A percentile compares a stretch with the other conserved stretches of the same genome.
These are phyloP conservation scores for Fusarium duplospermum DNA, from an alignment of 2,329 filamentous ascomycete species.

Conservation along the genomic window DNA sequence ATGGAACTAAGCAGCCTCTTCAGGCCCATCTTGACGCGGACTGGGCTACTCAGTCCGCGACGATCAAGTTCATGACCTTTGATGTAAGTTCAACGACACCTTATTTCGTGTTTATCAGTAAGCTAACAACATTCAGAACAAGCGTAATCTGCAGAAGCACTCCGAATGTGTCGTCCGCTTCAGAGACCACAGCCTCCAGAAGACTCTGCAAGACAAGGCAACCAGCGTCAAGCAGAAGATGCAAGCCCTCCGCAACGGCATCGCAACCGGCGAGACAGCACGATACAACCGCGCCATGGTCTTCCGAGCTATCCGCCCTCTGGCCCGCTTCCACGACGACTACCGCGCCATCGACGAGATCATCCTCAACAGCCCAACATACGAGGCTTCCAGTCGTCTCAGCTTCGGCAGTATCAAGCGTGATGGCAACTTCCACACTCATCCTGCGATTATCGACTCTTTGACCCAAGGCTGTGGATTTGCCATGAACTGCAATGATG, in stretches of 20 bases:
- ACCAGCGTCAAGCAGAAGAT: constrained; percentile 21
- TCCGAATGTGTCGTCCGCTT: constrained; percentile 26
- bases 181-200: constrained; percentile 17
- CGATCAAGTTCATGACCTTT: constrained; percentile 33
- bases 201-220: constrained; percentile 3
- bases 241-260: constrained; percentile 24
- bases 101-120: too few species aligned
- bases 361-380: constrained; percentile 30
- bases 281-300: constrained; percentile 41
- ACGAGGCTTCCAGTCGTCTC: constrained; percentile 27
- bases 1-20: constrained; percentile 12
- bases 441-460: constrained; percentile 36
- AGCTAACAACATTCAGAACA: not conserved
- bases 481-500: constrained; percentile 41
- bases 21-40: constrained; percentile 35
- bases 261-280: constrained; percentile 17
- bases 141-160: constrained; percentile 26
- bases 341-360: constrained; percentile 39
- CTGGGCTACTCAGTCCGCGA: constrained; percentile 12
- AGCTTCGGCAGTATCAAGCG: constrained; percentile 35
- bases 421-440: constrained; percentile 29
- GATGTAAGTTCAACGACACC: too few species aligned
- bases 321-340: constrained; percentile 36
- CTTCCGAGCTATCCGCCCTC: constrained; percentile 35
- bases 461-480: constrained; percentile 37